Evolutionary conservation across 371 early-diverging fungal species (phyloP).

Genomic region (Hamiltosporidium tvaerminnensis): DNA sequence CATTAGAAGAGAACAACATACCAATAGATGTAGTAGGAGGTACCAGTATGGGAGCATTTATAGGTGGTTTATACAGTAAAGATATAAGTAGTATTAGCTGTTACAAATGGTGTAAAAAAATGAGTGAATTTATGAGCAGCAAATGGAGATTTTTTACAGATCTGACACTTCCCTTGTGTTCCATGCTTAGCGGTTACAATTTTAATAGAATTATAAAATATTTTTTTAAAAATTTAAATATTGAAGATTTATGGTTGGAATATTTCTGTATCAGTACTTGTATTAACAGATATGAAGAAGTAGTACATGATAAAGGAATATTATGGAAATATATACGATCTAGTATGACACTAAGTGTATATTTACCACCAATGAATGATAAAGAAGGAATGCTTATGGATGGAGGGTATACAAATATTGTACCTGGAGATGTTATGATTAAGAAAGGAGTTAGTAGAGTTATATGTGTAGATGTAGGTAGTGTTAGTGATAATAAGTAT

Average conservation of each 20-base stretch:
- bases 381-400: conserved; percentile 84
- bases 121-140: conserved; percentile 63
- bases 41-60: conserved; percentile 84
- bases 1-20: conserved; percentile 87
- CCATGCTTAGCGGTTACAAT: conserved; percentile 59
- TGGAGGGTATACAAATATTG: conserved; percentile 93
- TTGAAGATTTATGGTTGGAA: conserved; percentile 90
- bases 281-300: conserved; percentile 77
- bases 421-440: conserved; percentile 82
- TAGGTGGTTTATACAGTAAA: conserved; percentile 78
- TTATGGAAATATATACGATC: conserved; percentile 91
- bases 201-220: conserved; percentile 85
- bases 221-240: conserved; percentile 70
- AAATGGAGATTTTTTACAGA: conserved; percentile 76
- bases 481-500: conserved; percentile 71
- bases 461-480: conserved; percentile 82
- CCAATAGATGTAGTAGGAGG: conserved; percentile 87
- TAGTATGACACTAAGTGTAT: conserved; percentile 85
- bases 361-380: conserved; percentile 68
- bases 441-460: conserved; percentile 69
- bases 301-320: conserved; percentile 71
- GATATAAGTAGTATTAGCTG: conserved; percentile 69
- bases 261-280: conserved; percentile 89
- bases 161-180: conserved; percentile 68
- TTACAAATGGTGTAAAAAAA: conserved; percentile 65